Conservation (phyloP, 2,329 filamentous ascomycete genomes). For the Diaporthe velutina region DNA sequence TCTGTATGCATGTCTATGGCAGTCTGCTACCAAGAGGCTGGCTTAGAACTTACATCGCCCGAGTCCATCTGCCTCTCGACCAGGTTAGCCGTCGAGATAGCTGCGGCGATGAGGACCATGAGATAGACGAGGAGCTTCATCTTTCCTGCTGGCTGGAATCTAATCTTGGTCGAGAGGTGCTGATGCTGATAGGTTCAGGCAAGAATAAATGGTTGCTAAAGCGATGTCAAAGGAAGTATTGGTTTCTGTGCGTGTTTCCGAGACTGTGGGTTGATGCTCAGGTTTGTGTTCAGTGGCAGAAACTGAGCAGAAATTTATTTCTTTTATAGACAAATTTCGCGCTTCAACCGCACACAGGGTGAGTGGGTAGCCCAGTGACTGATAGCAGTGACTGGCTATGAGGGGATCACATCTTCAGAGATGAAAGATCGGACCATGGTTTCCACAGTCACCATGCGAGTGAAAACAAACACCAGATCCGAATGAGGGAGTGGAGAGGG, state of each 20-base stretch:
- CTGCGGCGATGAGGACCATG: conserved; percentile 33
- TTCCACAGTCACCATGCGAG: background rate
- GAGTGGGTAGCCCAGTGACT: background rate
- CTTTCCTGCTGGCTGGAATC: background rate
- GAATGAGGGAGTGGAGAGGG: too few species aligned
- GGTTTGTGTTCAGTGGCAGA: background rate
- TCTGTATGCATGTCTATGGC: background rate
- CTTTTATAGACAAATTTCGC: background rate
- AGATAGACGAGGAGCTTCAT: conserved; percentile 36
- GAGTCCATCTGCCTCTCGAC: conserved; percentile 55
- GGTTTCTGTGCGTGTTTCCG: background rate
- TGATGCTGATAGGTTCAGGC: too few species aligned
- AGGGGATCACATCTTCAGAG: background rate
- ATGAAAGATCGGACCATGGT: background rate
- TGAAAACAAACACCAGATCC: background rate
- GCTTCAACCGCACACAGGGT: background rate
- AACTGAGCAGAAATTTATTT: background rate
- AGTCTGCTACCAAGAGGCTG: background rate
- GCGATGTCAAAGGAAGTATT: background rate
- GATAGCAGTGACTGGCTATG: background rate
- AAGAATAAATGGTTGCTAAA: too few species aligned
- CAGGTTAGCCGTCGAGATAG: conserved; percentile 41
- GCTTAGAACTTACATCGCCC: conserved; percentile 58
- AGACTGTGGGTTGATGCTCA: background rate
- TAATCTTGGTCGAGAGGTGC: background rate